Conservation (phyloP, 192 early-diverging fungal species). For the Podila minutissima region DNA sequence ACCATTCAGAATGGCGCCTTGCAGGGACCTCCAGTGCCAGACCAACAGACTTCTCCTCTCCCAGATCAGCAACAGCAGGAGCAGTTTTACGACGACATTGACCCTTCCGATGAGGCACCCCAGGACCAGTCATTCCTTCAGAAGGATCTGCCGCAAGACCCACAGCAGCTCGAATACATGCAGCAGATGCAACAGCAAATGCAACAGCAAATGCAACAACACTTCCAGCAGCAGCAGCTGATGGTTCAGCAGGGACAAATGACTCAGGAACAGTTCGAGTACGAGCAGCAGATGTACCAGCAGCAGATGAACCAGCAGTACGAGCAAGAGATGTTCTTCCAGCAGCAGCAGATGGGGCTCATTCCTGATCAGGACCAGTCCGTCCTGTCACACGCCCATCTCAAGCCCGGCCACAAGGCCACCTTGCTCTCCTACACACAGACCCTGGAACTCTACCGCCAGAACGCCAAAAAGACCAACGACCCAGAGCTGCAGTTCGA, state of each 20-base stretch:
- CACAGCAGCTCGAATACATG: neutral
- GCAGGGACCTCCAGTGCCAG: conserved; percentile 4
- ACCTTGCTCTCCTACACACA: conserved; percentile 63
- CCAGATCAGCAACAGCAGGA: conserved; percentile 9
- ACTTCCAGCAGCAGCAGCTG: conserved; percentile 5
- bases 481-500: conserved; percentile 71
- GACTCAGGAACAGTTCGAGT: conserved; percentile 34
- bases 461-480: conserved; percentile 74
- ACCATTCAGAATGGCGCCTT: conserved; percentile 21
- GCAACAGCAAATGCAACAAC: conserved; percentile 2
- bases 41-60: neutral
- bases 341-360: neutral
- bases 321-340: conserved; percentile 5
- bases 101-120: neutral
- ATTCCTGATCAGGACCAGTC: conserved; percentile 23
- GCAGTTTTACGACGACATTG: conserved; percentile 2
- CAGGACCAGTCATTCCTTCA: neutral
- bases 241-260: conserved; percentile 14
- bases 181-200: neutral
- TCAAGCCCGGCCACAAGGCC: conserved; percentile 66
- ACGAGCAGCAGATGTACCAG: conserved; percentile 30
- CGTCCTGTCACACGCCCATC: conserved; percentile 61
- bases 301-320: conserved; percentile 24
- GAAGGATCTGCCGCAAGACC: conserved; percentile 1
- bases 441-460: conserved; percentile 68